Evolutionary conservation across 208 protist genomes (phyloP).

Genomic region (Crithidia sp.): DNA sequence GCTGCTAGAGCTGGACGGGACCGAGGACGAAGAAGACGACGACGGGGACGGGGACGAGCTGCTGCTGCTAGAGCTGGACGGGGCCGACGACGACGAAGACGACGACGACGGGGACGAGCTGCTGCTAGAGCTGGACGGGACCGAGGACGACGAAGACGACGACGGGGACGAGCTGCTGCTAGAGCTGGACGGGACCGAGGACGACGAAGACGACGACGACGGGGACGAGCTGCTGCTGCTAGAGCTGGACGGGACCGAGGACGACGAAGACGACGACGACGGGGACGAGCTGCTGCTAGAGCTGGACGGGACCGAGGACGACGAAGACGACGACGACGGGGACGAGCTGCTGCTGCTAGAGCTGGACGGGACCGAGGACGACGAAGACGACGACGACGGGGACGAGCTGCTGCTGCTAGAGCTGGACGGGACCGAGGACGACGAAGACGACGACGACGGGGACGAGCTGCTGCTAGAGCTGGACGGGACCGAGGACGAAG

Average conservation of each 20-base stretch:
- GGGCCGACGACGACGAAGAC: slow-evolving; percentile 8
- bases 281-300: too few relatives aligned
- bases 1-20: too few relatives aligned
- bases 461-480: neutral
- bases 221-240: neutral
- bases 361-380: neutral
- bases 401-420: neutral
- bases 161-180: too few relatives aligned
- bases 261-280: slow-evolving; percentile 17
- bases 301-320: too few relatives aligned
- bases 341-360: neutral
- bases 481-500: slow-evolving; percentile 2
- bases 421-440: neutral
- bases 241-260: neutral
- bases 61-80: neutral
- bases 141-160: neutral
- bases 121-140: neutral
- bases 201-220: slow-evolving; percentile 17
- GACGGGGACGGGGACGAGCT: neutral
- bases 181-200: too few relatives aligned
- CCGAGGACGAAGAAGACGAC: too few relatives aligned
- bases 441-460: slow-evolving; percentile 16
- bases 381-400: slow-evolving; percentile 16
- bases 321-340: slow-evolving; percentile 10
- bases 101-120: neutral